Evolutionary conservation across 2,329 filamentous ascomycete species (phyloP), one percentile per base, ranked within the genome.

Genomic region (Epichloe coenophiala): DNA sequence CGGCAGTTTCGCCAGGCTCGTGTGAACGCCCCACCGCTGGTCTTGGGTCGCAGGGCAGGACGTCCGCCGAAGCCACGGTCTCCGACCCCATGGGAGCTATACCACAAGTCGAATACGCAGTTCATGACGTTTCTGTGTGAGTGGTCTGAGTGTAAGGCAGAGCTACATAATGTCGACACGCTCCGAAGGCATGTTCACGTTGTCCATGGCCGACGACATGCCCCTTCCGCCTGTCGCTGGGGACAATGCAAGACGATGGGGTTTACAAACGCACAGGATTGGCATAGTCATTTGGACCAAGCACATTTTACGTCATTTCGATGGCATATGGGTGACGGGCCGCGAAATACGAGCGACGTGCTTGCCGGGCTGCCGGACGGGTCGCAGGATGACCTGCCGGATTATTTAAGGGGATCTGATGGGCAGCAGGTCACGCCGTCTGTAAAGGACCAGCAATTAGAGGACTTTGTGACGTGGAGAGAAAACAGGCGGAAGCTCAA

Each of bases 261-360:
- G 13, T 23, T 33, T 45, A 15, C 49, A 55, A 27, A 57, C 53
- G 12, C 52, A 57, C 23, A 51, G 58, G 0, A 65, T 5, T 75
- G 80, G 57, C 55, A 63, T n/a, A 56, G 59, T 1, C 80, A 84
- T 55, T 58, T 82, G 37, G 72, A 81, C 49, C 60, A 71, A 53
- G 58, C 56, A n/a, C 80, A 84, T 58, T 62, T 83, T 43, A 59
- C 68, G 12, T 71, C 73, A 2, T 65, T 77, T 51, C 65, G 68
- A 38, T 83, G 79, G 80, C 71, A 81, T 54, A 66, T 75, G 41
- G 80, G 80, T 15, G 80, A 83, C 48, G 80, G 80, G 0, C 74
- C 74, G 8, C 67, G 63, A 50, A 78, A 78, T 56, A 65, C 54
- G 40, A 38, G 48, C 9, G 47, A 53, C 13, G 55, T 49, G 11